phyloP scores from a whole-genome alignment of 2,329 filamentous ascomycete species.

The Sclerotinia glacialis region DNA sequence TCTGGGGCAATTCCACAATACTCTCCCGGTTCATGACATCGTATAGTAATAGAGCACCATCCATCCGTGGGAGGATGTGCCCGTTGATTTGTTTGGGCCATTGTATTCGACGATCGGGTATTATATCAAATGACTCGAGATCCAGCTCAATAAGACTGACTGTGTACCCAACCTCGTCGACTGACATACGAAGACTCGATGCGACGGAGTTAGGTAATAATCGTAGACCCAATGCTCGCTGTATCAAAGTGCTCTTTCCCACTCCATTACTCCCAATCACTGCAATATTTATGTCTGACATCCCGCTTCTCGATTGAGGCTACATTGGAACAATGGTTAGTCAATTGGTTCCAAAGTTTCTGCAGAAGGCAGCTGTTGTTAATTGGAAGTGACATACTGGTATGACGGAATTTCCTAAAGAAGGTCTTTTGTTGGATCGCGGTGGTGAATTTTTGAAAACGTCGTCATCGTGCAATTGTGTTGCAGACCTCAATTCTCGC shows the following conservation, averaged over 20 bases:
- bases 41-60: slow-evolving; percentile 83
- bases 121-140: slow-evolving; percentile 62
- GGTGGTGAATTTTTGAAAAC: slow-evolving; percentile 24
- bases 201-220: slow-evolving; percentile 53
- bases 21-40: slow-evolving; percentile 78
- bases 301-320: slow-evolving; percentile 37
- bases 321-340: slow-evolving; percentile 22
- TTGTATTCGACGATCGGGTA: slow-evolving; percentile 56
- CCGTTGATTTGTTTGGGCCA: slow-evolving; percentile 70
- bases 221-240: slow-evolving; percentile 57
- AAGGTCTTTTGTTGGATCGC: slow-evolving; percentile 24
- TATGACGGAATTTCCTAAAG: slow-evolving; percentile 31
- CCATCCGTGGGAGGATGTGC: slow-evolving; percentile 68
- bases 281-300: slow-evolving; percentile 60
- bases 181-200: slow-evolving; percentile 55
- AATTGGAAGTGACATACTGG: slow-evolving; percentile 29
- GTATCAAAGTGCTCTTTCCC: slow-evolving; percentile 67
- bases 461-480: slow-evolving; percentile 29
- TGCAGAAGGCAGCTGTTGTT: neutral
- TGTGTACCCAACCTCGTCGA: slow-evolving; percentile 57
- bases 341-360: neutral
- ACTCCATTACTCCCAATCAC: slow-evolving; percentile 65
- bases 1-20: slow-evolving; percentile 69
- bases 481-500: slow-evolving; percentile 37
- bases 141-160: slow-evolving; percentile 65